These are phyloP conservation scores for Blastosporella zonata DNA, from an alignment of 1,284 basidiomycete genomes.

Conservation along the genomic window DNA sequence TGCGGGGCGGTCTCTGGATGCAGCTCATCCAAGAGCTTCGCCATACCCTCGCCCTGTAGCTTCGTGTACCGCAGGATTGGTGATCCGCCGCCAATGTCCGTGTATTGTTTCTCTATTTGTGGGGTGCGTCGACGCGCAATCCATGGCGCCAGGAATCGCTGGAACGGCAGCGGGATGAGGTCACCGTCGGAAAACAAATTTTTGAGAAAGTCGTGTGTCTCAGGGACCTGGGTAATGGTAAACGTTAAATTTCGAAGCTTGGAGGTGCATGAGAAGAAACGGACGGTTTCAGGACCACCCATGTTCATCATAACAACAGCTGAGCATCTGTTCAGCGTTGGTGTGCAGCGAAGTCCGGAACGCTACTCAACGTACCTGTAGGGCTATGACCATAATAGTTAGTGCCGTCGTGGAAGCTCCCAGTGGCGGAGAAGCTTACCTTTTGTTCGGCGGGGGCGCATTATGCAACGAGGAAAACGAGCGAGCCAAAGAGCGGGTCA, in stretches of 20 bases:
- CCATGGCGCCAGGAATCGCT: constrained; percentile 80
- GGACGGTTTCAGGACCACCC: constrained; percentile 92
- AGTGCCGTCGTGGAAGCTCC: constrained; percentile 1
- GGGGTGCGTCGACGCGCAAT: constrained; percentile 94
- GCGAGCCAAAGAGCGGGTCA: constrained; percentile 17
- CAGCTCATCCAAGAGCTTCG: constrained; percentile 87
- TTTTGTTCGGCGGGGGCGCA: constrained; percentile 30
- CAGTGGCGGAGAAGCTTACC: constrained; percentile 25
- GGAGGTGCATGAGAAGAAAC: constrained; percentile 25
- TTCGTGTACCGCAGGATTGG: constrained; percentile 95
- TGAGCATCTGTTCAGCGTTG: constrained; percentile 28
- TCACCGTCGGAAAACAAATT: constrained; percentile 95
- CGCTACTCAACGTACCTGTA: constrained; percentile 47
- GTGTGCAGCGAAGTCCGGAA: constrained; percentile 6
- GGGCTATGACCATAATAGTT: constrained; percentile 39
- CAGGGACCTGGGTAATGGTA: constrained; percentile 65
- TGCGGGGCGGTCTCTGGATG: constrained; percentile 92
- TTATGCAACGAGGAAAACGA: constrained; percentile 32
- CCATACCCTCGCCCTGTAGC: constrained; percentile 90
- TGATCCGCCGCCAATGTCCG: constrained; percentile 93
- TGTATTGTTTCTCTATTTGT: constrained; percentile 93
- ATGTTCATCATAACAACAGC: constrained; percentile 98
- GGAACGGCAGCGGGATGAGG: constrained; percentile 94
- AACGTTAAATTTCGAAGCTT: constrained; percentile 10
- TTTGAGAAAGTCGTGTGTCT: constrained; percentile 89